phyloP scores from a whole-genome alignment of 306 rosid genomes.

The Cucumis cinereus region DNA sequence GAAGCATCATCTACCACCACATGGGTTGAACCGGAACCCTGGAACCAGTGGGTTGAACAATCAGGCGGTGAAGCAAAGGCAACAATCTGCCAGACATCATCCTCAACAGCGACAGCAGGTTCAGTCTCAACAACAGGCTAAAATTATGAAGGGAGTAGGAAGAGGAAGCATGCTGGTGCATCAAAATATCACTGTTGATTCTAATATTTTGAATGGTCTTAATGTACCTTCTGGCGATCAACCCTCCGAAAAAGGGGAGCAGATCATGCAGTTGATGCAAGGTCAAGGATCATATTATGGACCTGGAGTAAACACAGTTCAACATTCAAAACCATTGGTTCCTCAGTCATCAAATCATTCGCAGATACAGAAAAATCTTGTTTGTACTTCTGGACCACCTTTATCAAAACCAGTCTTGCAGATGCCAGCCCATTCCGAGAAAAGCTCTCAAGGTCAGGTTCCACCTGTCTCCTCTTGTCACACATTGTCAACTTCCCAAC shows the following conservation, averaged over 20 bases:
- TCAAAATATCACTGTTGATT: constrained; percentile 58
- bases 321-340: constrained; percentile 50
- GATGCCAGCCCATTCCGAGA: constrained; percentile 53
- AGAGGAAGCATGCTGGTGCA: constrained; percentile 53
- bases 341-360: constrained; percentile 55
- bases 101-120: constrained; percentile 66
- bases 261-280: constrained; percentile 56
- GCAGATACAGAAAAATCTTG: constrained; percentile 59
- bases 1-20: constrained; percentile 75
- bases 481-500: constrained; percentile 36
- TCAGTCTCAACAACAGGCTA: constrained; percentile 73
- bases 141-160: constrained; percentile 69
- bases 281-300: constrained; percentile 64
- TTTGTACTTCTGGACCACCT: constrained; percentile 38
- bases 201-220: constrained; percentile 67
- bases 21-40: constrained; percentile 66
- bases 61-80: constrained; percentile 70
- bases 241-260: constrained; percentile 83
- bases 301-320: constrained; percentile 50
- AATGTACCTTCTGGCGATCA: constrained; percentile 66
- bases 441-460: constrained; percentile 41
- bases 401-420: constrained; percentile 54
- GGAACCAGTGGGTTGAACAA: constrained; percentile 45
- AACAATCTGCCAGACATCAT: constrained; percentile 79
- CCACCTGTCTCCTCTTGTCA: constrained; percentile 43